These are phyloP conservation scores for Candida neerlandica DNA, from an alignment of 1,139 yeast species.

Conservation along the genomic window DNA sequence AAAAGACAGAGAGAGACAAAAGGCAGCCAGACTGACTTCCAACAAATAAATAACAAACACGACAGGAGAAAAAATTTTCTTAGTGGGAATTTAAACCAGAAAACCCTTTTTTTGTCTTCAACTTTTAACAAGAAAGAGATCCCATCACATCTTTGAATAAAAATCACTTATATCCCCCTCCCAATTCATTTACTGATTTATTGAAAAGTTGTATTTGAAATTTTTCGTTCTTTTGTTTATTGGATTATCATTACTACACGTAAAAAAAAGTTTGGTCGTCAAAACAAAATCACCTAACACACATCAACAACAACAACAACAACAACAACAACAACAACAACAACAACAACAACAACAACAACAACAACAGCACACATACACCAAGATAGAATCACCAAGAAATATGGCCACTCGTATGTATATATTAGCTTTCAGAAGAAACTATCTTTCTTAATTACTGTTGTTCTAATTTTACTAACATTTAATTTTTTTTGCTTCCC, in stretches of 20 bases:
- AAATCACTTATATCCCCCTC: not conserved
- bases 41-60: slow-evolving; percentile 2
- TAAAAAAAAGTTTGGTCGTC: slow-evolving; percentile 2
- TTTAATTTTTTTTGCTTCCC: too few species aligned
- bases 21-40: not conserved
- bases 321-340: not conserved
- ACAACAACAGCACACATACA: slow-evolving; percentile 1
- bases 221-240: not conserved
- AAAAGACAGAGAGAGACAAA: too few species aligned
- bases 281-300: slow-evolving; percentile 3
- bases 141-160: not conserved
- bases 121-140: not conserved
- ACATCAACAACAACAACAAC: slow-evolving; percentile 4
- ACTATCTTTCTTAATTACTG: too few species aligned
- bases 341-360: not conserved
- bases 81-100: not conserved
- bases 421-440: too few species aligned
- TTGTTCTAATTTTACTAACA: too few species aligned
- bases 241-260: not conserved
- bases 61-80: not conserved
- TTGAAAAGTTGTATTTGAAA: not conserved
- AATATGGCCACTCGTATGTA: slow-evolving; percentile 15
- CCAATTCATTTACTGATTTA: not conserved
- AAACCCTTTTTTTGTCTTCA: not conserved
- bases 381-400: not conserved